Evolutionary conservation across 305 asterid genomes (phyloP).

Genomic region (Striga hermonthica): DNA sequence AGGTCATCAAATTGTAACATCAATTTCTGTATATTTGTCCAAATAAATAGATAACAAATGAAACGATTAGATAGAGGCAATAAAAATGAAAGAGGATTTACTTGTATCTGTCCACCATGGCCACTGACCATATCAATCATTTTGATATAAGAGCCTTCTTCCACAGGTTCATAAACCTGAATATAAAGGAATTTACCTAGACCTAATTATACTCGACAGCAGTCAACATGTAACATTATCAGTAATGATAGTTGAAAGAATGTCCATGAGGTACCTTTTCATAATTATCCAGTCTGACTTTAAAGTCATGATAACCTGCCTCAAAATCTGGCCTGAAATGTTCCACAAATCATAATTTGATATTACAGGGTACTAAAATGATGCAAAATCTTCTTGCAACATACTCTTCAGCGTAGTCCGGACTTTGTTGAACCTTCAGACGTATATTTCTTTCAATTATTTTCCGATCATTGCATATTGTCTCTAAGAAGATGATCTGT

Average conservation of each 20-base stretch:
- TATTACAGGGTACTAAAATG: constrained; percentile 25
- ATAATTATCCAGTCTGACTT: constrained; percentile 85
- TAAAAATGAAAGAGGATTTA: constrained; percentile 30
- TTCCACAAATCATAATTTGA: constrained; percentile 33
- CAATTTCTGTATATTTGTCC: constrained; percentile 19
- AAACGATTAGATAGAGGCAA: constrained; percentile 18
- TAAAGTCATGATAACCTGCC: constrained; percentile 96
- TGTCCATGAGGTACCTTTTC: constrained; percentile 65
- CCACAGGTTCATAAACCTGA: constrained; percentile 93
- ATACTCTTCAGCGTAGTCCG: constrained; percentile 99
- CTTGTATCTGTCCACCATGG: constrained; percentile 97
- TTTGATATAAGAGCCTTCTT: constrained; percentile 97
- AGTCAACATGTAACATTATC: constrained; percentile 15
- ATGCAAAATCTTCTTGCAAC: constrained; percentile 32
- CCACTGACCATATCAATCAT: constrained; percentile 99
- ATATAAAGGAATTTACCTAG: constrained; percentile 33
- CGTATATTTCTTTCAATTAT: constrained; percentile 97
- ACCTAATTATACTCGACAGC: constrained; percentile 20
- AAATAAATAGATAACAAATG: constrained; percentile 19
- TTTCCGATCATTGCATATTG: constrained; percentile 80
- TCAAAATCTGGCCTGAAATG: constrained; percentile 94
- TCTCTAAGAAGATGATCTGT: constrained; percentile 94
- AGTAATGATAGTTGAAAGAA: constrained; percentile 25
- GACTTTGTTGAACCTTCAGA: constrained; percentile 99
- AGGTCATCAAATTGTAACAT: constrained; percentile 18